phyloP scores from a whole-genome alignment of 2,329 filamentous ascomycete species.

The Curvularia verruculosa region DNA sequence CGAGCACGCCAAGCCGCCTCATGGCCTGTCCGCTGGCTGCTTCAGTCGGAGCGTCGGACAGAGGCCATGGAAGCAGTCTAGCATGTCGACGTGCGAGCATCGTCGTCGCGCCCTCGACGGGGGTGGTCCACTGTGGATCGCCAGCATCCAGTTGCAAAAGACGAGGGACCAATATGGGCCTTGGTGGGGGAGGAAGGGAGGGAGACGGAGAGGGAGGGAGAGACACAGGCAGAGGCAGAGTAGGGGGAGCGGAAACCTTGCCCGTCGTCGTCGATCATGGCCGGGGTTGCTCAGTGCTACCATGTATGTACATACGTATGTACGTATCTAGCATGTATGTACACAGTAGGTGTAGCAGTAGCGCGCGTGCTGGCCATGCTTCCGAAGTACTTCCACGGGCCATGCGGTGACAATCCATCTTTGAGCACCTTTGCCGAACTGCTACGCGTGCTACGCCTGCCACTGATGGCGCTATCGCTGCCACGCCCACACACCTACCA shows the following conservation, averaged over 20 bases:
- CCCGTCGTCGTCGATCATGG: conserved; percentile 20
- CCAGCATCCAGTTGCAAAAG: no score
- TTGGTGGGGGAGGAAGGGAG: no score
- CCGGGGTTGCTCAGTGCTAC: no score
- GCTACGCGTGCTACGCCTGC: background rate
- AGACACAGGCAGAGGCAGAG: background rate
- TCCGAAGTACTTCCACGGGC: conserved; percentile 16
- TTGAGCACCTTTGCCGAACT: conserved; percentile 12
- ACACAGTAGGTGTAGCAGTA: no score
- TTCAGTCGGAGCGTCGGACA: conserved; percentile 11
- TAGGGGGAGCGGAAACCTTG: background rate
- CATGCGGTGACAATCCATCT: conserved; percentile 7
- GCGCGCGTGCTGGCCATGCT: conserved; percentile 8
- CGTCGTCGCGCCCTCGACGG: conserved; percentile 1
- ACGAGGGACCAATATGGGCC: no score
- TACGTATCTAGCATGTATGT: background rate
- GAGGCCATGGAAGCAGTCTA: conserved; percentile 1
- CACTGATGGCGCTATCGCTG: background rate
- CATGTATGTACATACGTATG: no score
- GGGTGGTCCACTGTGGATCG: conserved; percentile 13
- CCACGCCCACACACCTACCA: no score
- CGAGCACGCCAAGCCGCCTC: conserved; percentile 11
- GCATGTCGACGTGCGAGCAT: background rate
- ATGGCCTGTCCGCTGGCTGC: conserved; percentile 10
- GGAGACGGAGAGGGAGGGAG: no score